Conservation (phyloP, 176 grass and related monocot species). For the Oryza nivara region DNA sequence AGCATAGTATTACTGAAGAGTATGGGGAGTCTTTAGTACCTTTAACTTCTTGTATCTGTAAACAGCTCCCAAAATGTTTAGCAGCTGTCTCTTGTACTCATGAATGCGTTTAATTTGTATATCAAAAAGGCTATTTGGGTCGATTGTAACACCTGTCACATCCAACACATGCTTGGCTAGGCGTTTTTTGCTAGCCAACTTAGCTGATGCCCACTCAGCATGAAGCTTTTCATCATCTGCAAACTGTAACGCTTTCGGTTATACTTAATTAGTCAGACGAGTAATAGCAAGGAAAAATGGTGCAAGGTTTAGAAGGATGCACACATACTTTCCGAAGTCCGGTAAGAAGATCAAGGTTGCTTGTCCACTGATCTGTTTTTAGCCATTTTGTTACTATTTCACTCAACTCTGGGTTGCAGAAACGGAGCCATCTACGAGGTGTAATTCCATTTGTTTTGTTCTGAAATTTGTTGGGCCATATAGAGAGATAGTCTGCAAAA, state of each 20-base stretch:
- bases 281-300: slow-evolving; percentile 22
- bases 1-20: slow-evolving; percentile 17
- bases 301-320: slow-evolving; percentile 42
- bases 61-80: slow-evolving; percentile 76
- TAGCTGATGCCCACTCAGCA: slow-evolving; percentile 71
- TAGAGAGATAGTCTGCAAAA: slow-evolving; percentile 65
- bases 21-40: slow-evolving; percentile 38
- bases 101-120: slow-evolving; percentile 92
- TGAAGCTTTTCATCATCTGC: slow-evolving; percentile 75
- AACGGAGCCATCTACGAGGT: slow-evolving; percentile 69
- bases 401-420: slow-evolving; percentile 83
- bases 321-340: slow-evolving; percentile 69
- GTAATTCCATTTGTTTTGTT: slow-evolving; percentile 94
- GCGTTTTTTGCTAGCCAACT: slow-evolving; percentile 71
- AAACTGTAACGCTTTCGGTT: slow-evolving; percentile 53
- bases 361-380: slow-evolving; percentile 73
- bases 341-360: slow-evolving; percentile 72
- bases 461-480: slow-evolving; percentile 78
- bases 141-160: slow-evolving; percentile 59
- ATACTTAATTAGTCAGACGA: slow-evolving; percentile 33
- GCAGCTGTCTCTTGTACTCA: slow-evolving; percentile 82
- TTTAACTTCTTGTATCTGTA: slow-evolving; percentile 86
- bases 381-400: slow-evolving; percentile 73
- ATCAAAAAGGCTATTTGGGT: slow-evolving; percentile 70
- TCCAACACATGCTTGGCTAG: slow-evolving; percentile 74